Evolutionary conservation across 2,329 filamentous ascomycete species (phyloP).

Genomic region (Colletotrichum sp.): DNA sequence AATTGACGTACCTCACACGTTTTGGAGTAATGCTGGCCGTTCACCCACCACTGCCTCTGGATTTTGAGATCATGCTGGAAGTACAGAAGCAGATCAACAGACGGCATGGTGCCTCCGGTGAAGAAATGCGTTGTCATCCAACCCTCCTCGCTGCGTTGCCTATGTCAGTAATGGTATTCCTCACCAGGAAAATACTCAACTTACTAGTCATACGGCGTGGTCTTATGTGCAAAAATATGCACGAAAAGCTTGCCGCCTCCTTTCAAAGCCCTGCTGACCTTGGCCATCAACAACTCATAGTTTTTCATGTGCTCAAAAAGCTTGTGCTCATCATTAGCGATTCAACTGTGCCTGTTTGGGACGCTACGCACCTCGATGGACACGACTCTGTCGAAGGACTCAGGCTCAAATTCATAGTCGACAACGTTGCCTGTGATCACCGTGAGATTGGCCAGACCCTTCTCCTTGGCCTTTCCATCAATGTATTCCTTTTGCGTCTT

Average conservation of each 20-base stretch:
- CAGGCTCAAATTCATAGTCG: slow-evolving; percentile 65
- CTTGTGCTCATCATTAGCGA: slow-evolving; percentile 35
- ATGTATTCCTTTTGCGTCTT: slow-evolving; percentile 72
- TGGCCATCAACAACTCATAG: slow-evolving; percentile 70
- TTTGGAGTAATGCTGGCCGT: slow-evolving; percentile 70
- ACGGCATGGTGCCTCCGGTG: slow-evolving; percentile 75
- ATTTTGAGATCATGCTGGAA: slow-evolving; percentile 69
- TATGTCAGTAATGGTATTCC: not conserved
- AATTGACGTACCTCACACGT: slow-evolving; percentile 64
- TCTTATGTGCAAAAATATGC: slow-evolving; percentile 70
- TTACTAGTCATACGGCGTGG: slow-evolving; percentile 69
- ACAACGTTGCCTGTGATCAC: slow-evolving; percentile 73
- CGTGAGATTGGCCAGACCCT: slow-evolving; percentile 63
- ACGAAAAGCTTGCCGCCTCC: slow-evolving; percentile 71
- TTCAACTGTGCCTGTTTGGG: not conserved
- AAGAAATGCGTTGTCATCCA: slow-evolving; percentile 81
- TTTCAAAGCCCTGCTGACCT: slow-evolving; percentile 63
- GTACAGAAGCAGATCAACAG: slow-evolving; percentile 68
- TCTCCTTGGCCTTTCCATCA: slow-evolving; percentile 59
- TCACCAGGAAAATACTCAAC: not conserved
- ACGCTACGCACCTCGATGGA: slow-evolving; percentile 57
- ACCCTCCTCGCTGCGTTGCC: slow-evolving; percentile 55
- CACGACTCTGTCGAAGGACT: slow-evolving; percentile 67
- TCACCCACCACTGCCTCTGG: slow-evolving; percentile 73
- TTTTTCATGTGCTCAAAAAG: slow-evolving; percentile 82